Evolutionary conservation across 2,329 filamentous ascomycete species (phyloP).

Genomic region (Ascocoryne sarcoides): DNA sequence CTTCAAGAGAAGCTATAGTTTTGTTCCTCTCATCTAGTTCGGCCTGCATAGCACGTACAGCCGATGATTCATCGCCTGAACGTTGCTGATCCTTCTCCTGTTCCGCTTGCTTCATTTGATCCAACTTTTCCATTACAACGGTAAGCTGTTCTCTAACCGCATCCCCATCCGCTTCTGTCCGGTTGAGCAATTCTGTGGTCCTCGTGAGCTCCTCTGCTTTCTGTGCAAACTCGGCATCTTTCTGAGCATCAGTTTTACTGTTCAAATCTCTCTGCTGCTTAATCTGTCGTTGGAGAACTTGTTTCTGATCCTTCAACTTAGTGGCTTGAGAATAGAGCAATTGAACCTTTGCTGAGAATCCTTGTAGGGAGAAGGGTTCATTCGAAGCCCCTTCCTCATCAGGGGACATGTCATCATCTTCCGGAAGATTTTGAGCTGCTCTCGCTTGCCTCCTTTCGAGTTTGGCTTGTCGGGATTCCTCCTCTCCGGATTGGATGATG

Average conservation of each 20-base stretch:
- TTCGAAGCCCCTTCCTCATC: conserved; percentile 49
- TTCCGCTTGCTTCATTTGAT: conserved; percentile 22
- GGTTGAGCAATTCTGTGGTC: conserved; percentile 28
- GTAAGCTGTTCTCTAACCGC: conserved; percentile 26
- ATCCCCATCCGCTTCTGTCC: conserved; percentile 28
- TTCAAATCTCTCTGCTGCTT: conserved; percentile 93
- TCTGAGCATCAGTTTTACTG: conserved; percentile 69
- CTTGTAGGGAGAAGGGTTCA: conserved; percentile 61
- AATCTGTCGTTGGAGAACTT: conserved; percentile 81
- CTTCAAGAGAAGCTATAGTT: conserved; percentile 25
- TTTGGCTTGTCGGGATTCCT: conserved; percentile 45
- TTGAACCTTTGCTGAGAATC: conserved; percentile 71
- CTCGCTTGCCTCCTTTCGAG: conserved; percentile 44
- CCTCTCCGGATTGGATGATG: conserved; percentile 40
- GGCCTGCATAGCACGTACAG: conserved; percentile 16
- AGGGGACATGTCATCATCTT: conserved; percentile 52
- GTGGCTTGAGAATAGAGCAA: conserved; percentile 71
- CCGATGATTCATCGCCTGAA: conserved; percentile 16
- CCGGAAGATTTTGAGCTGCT: conserved; percentile 46
- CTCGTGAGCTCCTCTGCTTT: conserved; percentile 49
- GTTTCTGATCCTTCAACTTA: conserved; percentile 76
- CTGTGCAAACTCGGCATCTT: conserved; percentile 53
- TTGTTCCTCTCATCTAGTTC: conserved; percentile 23
- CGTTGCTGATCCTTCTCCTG: conserved; percentile 16
- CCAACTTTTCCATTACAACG: conserved; percentile 27